These are phyloP conservation scores for Amphibolis antarctica DNA, from an alignment of 106 monocot species.

Conservation along the genomic window DNA sequence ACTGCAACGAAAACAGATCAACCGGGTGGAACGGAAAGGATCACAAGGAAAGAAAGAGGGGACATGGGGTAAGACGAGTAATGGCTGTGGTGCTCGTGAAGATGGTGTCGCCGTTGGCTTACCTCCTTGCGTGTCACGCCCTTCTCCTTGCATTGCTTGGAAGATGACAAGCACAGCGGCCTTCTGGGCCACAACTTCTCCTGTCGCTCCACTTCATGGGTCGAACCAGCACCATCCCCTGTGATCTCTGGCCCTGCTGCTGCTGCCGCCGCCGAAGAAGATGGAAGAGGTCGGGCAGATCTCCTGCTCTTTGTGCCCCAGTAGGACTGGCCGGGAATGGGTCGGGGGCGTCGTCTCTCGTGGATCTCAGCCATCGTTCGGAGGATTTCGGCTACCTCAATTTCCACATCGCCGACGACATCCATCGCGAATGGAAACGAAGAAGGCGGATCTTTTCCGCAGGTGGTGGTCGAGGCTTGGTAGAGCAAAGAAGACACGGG, in stretches of 20 bases:
- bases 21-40: not conserved
- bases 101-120: not conserved
- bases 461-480: not conserved
- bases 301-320: constrained; percentile 1
- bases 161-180: not conserved
- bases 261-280: not conserved
- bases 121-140: not conserved
- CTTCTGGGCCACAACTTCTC: constrained; percentile 1
- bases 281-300: not conserved
- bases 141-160: not conserved
- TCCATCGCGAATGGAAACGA: not conserved
- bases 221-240: not conserved
- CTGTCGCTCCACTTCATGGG: not conserved
- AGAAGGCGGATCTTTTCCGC: not conserved
- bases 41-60: not conserved
- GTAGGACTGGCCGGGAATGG: not conserved
- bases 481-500: too few relatives aligned
- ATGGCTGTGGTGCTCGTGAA: not conserved
- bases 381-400: not conserved
- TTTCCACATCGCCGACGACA: not conserved
- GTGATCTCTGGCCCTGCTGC: not conserved
- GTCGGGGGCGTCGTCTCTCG: not conserved
- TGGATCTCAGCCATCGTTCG: not conserved
- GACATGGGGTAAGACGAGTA: not conserved
- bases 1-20: not conserved